Percentiles rank a stretch among this genome's conserved stretches.
phyloP scores from a whole-genome alignment of 2,329 filamentous ascomycete species.

The Colletotrichum sp. region DNA sequence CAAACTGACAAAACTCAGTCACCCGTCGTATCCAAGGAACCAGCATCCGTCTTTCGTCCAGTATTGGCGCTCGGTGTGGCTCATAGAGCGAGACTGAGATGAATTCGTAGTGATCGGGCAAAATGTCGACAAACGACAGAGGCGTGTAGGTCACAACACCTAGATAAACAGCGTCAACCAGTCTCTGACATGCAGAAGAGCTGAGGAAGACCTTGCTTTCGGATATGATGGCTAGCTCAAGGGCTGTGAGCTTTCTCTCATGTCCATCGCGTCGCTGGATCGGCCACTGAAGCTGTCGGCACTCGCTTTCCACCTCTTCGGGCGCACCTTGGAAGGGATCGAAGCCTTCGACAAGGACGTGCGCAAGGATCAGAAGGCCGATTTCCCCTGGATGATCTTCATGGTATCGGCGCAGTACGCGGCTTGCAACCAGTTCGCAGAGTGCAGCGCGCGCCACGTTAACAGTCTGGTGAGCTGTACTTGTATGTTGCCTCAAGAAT shows the following conservation, averaged over 20 bases:
- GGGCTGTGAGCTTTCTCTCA: slow-evolving; percentile 65
- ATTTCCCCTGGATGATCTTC: slow-evolving; percentile 68
- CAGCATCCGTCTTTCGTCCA: slow-evolving; percentile 75
- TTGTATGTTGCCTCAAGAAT: slow-evolving; percentile 70
- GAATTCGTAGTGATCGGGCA: slow-evolving; percentile 76
- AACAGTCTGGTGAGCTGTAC: slow-evolving; percentile 71
- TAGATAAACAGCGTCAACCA: slow-evolving; percentile 73
- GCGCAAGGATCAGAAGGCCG: slow-evolving; percentile 69
- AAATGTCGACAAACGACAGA: slow-evolving; percentile 72
- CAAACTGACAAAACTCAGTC: slow-evolving; percentile 69
- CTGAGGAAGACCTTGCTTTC: slow-evolving; percentile 73
- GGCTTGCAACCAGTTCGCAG: slow-evolving; percentile 72
- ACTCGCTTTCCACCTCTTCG: slow-evolving; percentile 50
- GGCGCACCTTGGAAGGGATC: slow-evolving; percentile 76
- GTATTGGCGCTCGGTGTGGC: slow-evolving; percentile 65
- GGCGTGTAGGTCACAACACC: slow-evolving; percentile 76
- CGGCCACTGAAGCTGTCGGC: slow-evolving; percentile 38
- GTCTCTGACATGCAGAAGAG: slow-evolving; percentile 71
- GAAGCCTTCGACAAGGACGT: slow-evolving; percentile 73
- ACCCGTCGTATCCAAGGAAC: slow-evolving; percentile 73
- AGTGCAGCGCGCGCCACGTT: slow-evolving; percentile 71
- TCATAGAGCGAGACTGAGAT: slow-evolving; percentile 74
- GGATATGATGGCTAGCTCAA: slow-evolving; percentile 75
- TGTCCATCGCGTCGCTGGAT: slow-evolving; percentile 42
- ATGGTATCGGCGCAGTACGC: slow-evolving; percentile 70